A percentile compares a stretch with the other conserved stretches of the same genome.
These are phyloP conservation scores for Trifolium repens DNA, from an alignment of 306 rosid genomes.

Conservation along the genomic window DNA sequence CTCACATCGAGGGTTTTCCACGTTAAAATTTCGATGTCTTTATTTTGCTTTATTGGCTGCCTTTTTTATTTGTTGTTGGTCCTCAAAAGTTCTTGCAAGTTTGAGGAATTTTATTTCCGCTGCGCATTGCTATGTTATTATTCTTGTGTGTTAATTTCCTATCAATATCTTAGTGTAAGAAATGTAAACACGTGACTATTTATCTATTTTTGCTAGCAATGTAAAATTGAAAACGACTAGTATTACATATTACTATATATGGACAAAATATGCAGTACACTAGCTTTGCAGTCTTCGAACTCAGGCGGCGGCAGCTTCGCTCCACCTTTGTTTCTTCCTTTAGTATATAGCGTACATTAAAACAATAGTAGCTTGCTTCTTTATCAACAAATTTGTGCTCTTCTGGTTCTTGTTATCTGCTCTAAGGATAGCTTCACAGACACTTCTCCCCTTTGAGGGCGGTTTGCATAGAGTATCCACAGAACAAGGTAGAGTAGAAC, in stretches of 20 bases:
- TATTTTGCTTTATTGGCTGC: too few species aligned
- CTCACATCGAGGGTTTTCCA: too few species aligned
- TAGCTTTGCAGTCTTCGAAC: slow-evolving; percentile 34
- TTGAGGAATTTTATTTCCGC: too few species aligned
- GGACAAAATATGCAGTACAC: slow-evolving; percentile 36
- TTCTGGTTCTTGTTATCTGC: slow-evolving; percentile 25
- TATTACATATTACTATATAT: neutral
- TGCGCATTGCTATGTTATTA: too few species aligned
- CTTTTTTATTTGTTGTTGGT: too few species aligned
- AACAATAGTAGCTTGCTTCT: slow-evolving; percentile 18
- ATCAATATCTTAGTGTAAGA: neutral
- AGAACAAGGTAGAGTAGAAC: slow-evolving; percentile 87
- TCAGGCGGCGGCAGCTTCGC: slow-evolving; percentile 64
- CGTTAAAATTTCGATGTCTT: too few species aligned
- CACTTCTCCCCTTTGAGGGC: slow-evolving; percentile 85
- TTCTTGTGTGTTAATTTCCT: too few species aligned
- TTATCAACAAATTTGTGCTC: slow-evolving; percentile 36
- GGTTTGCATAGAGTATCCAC: slow-evolving; percentile 94
- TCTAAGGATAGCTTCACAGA: slow-evolving; percentile 61
- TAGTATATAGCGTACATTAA: slow-evolving; percentile 17
- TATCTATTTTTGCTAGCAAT: neutral
- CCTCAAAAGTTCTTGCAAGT: too few species aligned
- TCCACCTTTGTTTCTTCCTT: slow-evolving; percentile 63
- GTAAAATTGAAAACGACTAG: neutral
- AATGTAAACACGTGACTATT: neutral